Conservation (phyloP, 257 asterid genomes). For the Solanum etuberosum region DNA sequence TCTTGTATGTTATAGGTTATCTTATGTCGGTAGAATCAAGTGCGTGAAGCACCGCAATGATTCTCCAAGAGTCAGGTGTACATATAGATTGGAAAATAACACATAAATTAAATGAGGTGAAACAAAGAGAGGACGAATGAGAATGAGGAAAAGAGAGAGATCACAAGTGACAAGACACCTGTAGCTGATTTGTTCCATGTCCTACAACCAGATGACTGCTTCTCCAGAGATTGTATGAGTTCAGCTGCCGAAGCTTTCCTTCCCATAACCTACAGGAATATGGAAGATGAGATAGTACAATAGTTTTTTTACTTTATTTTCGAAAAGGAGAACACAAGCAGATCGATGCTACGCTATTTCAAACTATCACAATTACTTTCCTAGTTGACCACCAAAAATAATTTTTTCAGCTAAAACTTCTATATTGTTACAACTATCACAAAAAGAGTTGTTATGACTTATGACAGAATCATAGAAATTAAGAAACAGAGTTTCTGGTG, state of each 20-base stretch:
- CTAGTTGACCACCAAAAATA: not conserved
- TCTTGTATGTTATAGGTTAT: not conserved
- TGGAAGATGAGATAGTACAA: not conserved
- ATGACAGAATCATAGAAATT: not conserved
- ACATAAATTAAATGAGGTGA: not conserved
- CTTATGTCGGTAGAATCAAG: not conserved
- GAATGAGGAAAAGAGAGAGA: not conserved
- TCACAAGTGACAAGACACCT: not conserved
- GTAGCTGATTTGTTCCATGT: conserved; percentile 3
- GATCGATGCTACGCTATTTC: not conserved
- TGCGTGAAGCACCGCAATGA: not conserved
- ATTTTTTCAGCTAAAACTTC: no score
- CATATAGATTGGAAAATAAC: not conserved
- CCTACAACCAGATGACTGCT: conserved; percentile 4
- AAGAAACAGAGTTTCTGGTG: not conserved
- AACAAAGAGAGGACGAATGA: not conserved
- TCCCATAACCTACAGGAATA: conserved; percentile 14
- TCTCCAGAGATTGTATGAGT: conserved; percentile 2
- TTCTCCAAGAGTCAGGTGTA: not conserved
- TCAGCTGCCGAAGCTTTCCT: conserved; percentile 6
- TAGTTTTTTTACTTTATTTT: not conserved
- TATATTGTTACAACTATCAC: not conserved
- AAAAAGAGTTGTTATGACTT: not conserved
- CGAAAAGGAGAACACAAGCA: not conserved
- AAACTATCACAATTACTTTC: not conserved